Conservation (phyloP, 73 alveolate species). For the Paramecium caudatum region DNA sequence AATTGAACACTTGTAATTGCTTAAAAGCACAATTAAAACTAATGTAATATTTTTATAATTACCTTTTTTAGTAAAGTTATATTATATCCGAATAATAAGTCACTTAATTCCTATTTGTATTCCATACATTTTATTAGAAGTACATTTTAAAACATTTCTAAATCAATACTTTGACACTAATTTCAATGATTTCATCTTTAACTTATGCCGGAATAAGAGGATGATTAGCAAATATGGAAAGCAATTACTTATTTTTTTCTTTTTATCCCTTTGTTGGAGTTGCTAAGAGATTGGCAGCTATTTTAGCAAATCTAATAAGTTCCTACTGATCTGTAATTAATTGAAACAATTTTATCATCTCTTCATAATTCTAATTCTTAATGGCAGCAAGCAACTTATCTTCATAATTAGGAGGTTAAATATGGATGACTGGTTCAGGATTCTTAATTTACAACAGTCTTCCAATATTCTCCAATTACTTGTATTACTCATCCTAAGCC, state of each 20-base stretch:
- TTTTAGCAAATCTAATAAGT: not conserved
- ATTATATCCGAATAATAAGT: conserved; percentile 53
- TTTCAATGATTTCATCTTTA: conserved; percentile 16
- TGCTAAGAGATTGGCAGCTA: conserved; percentile 7
- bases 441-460: not conserved
- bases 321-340: not conserved
- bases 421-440: too few species aligned
- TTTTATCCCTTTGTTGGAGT: not conserved
- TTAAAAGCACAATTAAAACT: conserved; percentile 31
- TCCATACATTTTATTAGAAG: conserved; percentile 18
- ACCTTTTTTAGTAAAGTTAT: conserved; percentile 42
- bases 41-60: not conserved
- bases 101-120: conserved; percentile 3
- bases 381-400: not conserved
- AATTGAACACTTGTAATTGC: not conserved
- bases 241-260: conserved; percentile 7
- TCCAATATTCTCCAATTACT: not conserved
- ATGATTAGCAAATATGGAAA: not conserved
- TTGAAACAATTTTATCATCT: not conserved
- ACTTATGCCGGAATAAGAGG: not conserved
- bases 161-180: not conserved
- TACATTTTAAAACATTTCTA: conserved; percentile 53
- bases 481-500: not conserved
- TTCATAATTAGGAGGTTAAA: not conserved
- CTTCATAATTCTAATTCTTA: conserved; percentile 16